phyloP scores from a whole-genome alignment of 495 filamentous ascomycete species.

The Penicillium cataractarum region DNA sequence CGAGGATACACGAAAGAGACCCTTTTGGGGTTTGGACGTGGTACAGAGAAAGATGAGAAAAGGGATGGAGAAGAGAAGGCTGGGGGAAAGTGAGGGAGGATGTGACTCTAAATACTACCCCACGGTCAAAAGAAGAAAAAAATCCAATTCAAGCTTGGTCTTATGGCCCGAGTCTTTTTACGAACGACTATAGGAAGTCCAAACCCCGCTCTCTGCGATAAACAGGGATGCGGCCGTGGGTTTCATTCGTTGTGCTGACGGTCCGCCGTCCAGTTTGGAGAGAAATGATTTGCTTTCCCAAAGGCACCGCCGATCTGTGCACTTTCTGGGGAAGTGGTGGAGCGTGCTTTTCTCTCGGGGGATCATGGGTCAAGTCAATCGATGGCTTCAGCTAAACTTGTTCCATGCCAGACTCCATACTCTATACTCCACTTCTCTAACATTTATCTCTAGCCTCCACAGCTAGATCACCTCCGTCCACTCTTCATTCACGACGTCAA shows the following conservation, averaged over 20 bases:
- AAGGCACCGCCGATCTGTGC: slow-evolving; percentile 12
- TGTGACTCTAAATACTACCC: slow-evolving; percentile 6
- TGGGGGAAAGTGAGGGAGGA: background rate
- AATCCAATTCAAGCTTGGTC: background rate
- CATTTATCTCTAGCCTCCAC: too few species aligned
- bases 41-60: too few species aligned
- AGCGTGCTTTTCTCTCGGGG: background rate
- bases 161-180: background rate
- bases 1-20: background rate
- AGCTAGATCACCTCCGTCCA: too few species aligned
- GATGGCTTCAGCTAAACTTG: background rate
- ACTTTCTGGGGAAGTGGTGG: slow-evolving; percentile 10
- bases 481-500: background rate
- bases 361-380: background rate
- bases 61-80: background rate
- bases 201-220: slow-evolving; percentile 9
- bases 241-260: background rate
- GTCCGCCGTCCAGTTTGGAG: background rate
- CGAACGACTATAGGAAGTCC: background rate
- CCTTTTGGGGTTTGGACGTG: background rate
- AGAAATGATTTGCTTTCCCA: background rate
- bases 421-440: background rate
- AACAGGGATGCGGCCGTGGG: background rate
- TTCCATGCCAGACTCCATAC: background rate
- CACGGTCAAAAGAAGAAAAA: background rate